Percentiles rank a stretch among this genome's conserved stretches.
phyloP scores from a whole-genome alignment of 2,329 filamentous ascomycete genomes.

The Coniochaeta pulveracea region DNA sequence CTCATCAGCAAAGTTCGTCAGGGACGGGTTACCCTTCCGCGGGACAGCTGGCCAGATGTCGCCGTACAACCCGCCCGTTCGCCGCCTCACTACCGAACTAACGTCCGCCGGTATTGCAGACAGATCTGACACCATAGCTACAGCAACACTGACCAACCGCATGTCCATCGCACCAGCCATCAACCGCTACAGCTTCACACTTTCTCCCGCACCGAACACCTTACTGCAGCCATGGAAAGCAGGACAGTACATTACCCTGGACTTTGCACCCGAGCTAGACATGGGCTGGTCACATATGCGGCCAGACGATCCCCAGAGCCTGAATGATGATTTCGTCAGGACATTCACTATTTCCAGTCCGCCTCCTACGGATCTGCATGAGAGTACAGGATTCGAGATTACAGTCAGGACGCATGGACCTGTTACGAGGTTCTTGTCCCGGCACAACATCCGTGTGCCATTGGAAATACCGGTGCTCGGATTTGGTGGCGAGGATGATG shows the following conservation, averaged over 20 bases:
- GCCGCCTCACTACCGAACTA: conserved; percentile 49
- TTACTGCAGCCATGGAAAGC: conserved; percentile 39
- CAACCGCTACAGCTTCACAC: conserved; percentile 45
- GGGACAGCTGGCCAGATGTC: conserved; percentile 47
- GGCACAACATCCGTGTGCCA: conserved; percentile 35
- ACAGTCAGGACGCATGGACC: conserved; percentile 59
- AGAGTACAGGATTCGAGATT: conserved; percentile 50
- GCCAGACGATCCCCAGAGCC: conserved; percentile 63
- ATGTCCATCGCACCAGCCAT: conserved; percentile 54
- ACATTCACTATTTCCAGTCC: conserved; percentile 71
- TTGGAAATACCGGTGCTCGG: conserved; percentile 60
- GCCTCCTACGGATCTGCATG: conserved; percentile 26
- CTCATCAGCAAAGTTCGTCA: conserved; percentile 48
- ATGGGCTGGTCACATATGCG: conserved; percentile 74
- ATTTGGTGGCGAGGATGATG: conserved; percentile 52
- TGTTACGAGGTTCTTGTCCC: conserved; percentile 55
- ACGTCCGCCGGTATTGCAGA: neutral
- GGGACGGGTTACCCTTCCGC: conserved; percentile 55
- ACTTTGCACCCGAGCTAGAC: conserved; percentile 59
- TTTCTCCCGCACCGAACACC: conserved; percentile 13
- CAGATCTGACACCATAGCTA: conserved; percentile 12
- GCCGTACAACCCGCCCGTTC: conserved; percentile 69
- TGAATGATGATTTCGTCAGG: conserved; percentile 77
- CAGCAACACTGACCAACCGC: conserved; percentile 46
- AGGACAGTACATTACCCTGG: conserved; percentile 69